These are phyloP conservation scores for Globisporangium acanthophoron DNA, from an alignment of 352 stramenopile genomes.

Conservation along the genomic window DNA sequence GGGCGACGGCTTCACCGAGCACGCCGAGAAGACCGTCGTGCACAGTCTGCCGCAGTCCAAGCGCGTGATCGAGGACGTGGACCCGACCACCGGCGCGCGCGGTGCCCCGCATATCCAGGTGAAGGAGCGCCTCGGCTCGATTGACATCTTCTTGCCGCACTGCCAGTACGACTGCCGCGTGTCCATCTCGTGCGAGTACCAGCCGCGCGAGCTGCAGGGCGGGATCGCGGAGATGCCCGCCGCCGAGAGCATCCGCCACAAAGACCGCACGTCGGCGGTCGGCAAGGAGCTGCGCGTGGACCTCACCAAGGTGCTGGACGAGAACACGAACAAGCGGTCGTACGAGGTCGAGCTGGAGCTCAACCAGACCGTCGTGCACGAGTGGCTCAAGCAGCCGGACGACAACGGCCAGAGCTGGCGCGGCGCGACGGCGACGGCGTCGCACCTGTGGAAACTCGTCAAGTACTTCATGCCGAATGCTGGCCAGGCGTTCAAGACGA, in stretches of 20 bases:
- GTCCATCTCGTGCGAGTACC: conserved; percentile 81
- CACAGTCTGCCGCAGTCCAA: conserved; percentile 75
- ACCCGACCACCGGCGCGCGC: conserved; percentile 47
- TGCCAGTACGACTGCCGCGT: conserved; percentile 83
- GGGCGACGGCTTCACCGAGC: conserved; percentile 61
- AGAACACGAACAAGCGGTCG: conserved; percentile 59
- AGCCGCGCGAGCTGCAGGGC: conserved; percentile 42
- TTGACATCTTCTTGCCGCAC: conserved; percentile 85
- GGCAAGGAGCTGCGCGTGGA: conserved; percentile 77
- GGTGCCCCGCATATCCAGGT: conserved; percentile 55
- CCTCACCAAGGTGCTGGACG: conserved; percentile 75
- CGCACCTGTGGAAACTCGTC: conserved; percentile 72
- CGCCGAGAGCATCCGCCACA: conserved; percentile 68
- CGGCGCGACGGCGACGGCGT: conserved; percentile 58
- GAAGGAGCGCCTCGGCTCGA: conserved; percentile 75
- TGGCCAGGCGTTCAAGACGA: conserved; percentile 70
- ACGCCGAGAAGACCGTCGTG: conserved; percentile 76
- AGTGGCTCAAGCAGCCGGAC: conserved; percentile 74
- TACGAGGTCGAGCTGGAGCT: conserved; percentile 84
- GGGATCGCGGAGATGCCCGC: conserved; percentile 57
- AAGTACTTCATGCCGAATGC: conserved; percentile 83
- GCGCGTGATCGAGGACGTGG: conserved; percentile 71
- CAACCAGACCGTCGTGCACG: conserved; percentile 51
- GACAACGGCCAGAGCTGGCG: conserved; percentile 70
- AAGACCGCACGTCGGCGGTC: conserved; percentile 73